phyloP scores from a whole-genome alignment of 768 basidiomycete genomes.

The Fomitopsis serialis region DNA sequence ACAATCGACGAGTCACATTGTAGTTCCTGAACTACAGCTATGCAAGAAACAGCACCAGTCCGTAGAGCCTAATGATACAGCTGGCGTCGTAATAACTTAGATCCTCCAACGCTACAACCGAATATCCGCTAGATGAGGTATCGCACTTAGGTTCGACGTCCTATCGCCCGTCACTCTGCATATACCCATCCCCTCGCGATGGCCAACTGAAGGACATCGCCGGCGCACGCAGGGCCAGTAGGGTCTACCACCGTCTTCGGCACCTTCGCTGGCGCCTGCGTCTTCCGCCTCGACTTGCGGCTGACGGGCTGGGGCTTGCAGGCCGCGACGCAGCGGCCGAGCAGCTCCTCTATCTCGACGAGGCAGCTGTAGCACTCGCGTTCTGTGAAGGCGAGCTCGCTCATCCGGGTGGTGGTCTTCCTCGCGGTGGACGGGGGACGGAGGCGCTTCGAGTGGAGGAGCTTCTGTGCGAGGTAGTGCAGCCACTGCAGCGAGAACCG shows the following conservation, averaged over 20 bases:
- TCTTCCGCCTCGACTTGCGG: constrained; percentile 35
- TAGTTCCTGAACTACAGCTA: too few relatives aligned
- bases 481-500: constrained; percentile 66
- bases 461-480: constrained; percentile 74
- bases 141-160: too few relatives aligned
- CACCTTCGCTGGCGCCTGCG: constrained; percentile 15
- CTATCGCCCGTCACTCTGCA: neutral
- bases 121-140: too few relatives aligned
- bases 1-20: too few relatives aligned
- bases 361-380: constrained; percentile 67
- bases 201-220: constrained; percentile 59
- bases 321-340: constrained; percentile 41
- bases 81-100: too few relatives aligned
- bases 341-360: constrained; percentile 56
- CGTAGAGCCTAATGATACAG: too few relatives aligned
- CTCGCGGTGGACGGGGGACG: constrained; percentile 44
- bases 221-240: constrained; percentile 34
- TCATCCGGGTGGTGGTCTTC: constrained; percentile 27
- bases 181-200: constrained; percentile 57
- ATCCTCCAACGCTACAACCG: too few relatives aligned
- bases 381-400: constrained; percentile 43
- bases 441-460: constrained; percentile 65
- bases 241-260: constrained; percentile 21
- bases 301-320: constrained; percentile 26
- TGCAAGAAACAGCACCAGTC: too few relatives aligned